Conservation (phyloP, 2,329 filamentous ascomycete genomes). For the Aspergillus brunneoviolaceus region DNA sequence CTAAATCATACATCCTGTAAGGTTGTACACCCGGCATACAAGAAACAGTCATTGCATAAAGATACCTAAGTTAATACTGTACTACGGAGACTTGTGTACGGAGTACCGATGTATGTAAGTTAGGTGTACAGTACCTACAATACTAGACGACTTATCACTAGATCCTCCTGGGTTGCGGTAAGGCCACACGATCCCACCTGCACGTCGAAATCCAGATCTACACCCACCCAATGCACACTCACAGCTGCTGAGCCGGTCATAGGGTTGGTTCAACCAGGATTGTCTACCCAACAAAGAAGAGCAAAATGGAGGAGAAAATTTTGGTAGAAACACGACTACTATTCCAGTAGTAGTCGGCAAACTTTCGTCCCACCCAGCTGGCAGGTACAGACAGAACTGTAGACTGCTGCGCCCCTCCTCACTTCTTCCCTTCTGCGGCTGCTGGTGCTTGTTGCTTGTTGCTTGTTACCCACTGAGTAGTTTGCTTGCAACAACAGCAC, state of each 20-base stretch:
- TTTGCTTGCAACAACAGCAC: too few relatives aligned
- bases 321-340: not conserved
- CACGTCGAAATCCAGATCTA: slow-evolving; percentile 16
- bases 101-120: not conserved
- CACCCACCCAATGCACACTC: not conserved
- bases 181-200: slow-evolving; percentile 12
- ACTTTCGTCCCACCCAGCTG: slow-evolving; percentile 22
- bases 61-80: not conserved
- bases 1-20: slow-evolving; percentile 8
- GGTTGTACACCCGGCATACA: slow-evolving; percentile 7
- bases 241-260: slow-evolving; percentile 6
- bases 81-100: not conserved
- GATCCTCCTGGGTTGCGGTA: slow-evolving; percentile 4
- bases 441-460: too few relatives aligned
- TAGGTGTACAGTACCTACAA: not conserved
- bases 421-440: slow-evolving; percentile 2
- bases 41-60: not conserved
- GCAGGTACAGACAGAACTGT: not conserved
- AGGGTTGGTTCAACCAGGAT: not conserved
- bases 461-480: too few relatives aligned
- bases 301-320: not conserved
- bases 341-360: slow-evolving; percentile 18
- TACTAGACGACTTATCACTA: not conserved
- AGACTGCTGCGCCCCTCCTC: slow-evolving; percentile 19
- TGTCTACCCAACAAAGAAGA: not conserved